Conservation (phyloP, 345 rosid genomes). For the Populus davidiana region DNA sequence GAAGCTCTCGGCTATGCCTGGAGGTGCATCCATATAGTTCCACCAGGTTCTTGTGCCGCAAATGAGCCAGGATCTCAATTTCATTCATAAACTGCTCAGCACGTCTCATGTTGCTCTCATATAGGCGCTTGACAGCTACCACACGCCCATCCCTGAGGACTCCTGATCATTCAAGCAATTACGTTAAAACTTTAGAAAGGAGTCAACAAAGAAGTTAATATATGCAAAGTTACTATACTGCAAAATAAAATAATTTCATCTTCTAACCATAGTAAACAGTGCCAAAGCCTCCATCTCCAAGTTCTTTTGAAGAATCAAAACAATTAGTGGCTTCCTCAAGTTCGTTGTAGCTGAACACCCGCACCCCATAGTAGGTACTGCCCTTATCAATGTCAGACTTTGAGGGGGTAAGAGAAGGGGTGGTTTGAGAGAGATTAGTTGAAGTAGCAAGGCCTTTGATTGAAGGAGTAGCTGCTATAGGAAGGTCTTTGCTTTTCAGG, state of each 20-base stretch:
- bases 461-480: constrained; percentile 34
- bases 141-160: constrained; percentile 64
- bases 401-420: constrained; percentile 45
- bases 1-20: constrained; percentile 66
- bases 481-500: constrained; percentile 34
- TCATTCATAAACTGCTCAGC: constrained; percentile 82
- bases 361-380: constrained; percentile 65
- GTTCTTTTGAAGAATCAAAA: constrained; percentile 66
- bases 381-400: constrained; percentile 45
- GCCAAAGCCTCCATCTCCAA: constrained; percentile 93
- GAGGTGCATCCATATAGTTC: constrained; percentile 77
- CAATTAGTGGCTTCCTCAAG: constrained; percentile 74
- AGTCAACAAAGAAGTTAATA: background rate
- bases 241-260: background rate
- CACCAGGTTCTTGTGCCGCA: constrained; percentile 71
- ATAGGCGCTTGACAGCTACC: constrained; percentile 80
- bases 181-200: background rate
- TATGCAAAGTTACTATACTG: too few relatives aligned
- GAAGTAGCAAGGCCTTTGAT: constrained; percentile 45
- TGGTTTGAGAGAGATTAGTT: constrained; percentile 42
- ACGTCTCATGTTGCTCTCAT: constrained; percentile 57
- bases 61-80: constrained; percentile 58
- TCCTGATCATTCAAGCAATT: constrained; percentile 38
- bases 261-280: constrained; percentile 70
- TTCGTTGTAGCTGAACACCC: constrained; percentile 62